Evolutionary conservation across 352 stramenopile species (phyloP).

Genomic region (Thalassiosira hispida): DNA sequence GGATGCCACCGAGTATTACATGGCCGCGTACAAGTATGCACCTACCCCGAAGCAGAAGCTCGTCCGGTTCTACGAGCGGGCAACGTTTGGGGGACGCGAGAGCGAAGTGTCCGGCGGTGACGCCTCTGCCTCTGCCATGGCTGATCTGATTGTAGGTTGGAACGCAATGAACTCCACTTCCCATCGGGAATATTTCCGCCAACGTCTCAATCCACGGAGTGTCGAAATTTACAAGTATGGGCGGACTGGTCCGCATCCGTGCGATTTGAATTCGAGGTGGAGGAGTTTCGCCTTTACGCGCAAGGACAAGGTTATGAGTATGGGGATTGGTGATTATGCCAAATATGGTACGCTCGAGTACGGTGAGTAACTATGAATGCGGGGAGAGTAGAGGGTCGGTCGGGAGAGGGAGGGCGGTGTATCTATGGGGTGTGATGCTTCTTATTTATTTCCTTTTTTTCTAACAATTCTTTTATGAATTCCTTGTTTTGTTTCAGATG

Average conservation of each 20-base stretch:
- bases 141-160: not conserved
- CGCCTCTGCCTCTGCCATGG: not conserved
- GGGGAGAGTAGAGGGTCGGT: too few relatives aligned
- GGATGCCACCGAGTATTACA: slow-evolving; percentile 9
- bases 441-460: too few relatives aligned
- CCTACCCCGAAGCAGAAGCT: slow-evolving; percentile 7
- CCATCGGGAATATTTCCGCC: slow-evolving; percentile 50
- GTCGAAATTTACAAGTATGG: slow-evolving; percentile 48
- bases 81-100: slow-evolving; percentile 46
- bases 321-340: not conserved
- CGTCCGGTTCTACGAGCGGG: slow-evolving; percentile 52
- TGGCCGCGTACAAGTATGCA: slow-evolving; percentile 21
- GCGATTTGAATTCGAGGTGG: slow-evolving; percentile 36
- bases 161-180: not conserved
- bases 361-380: too few relatives aligned
- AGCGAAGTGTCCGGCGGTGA: not conserved
- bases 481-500: too few relatives aligned
- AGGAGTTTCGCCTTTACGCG: slow-evolving; percentile 51
- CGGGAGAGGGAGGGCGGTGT: too few relatives aligned
- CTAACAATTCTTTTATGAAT: too few relatives aligned
- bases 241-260: slow-evolving; percentile 32
- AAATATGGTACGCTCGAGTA: too few relatives aligned
- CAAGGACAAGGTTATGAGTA: slow-evolving; percentile 29
- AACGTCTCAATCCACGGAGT: slow-evolving; percentile 37
- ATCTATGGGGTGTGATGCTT: too few relatives aligned